Evolutionary conservation across 805 yeast species (phyloP).

Genomic region (Kodamaea hsintzibuensis): DNA sequence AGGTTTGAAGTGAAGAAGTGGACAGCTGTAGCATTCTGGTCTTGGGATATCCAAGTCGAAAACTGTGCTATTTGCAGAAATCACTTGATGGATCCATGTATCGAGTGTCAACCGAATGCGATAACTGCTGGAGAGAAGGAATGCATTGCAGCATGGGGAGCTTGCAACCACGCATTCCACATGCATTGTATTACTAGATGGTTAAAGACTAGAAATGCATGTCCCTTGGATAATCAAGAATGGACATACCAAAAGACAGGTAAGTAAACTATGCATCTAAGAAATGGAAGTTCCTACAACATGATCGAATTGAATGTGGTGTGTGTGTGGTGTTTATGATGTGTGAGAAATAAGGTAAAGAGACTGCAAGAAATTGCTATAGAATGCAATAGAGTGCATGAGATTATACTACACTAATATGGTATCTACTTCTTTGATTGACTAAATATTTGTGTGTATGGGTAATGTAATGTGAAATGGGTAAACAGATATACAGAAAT

Average conservation of each 20-base stretch:
- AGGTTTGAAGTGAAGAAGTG: slow-evolving; percentile 93
- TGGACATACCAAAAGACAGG: slow-evolving; percentile 80
- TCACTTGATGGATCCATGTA: slow-evolving; percentile 97
- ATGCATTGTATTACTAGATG: slow-evolving; percentile 94
- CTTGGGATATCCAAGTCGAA: slow-evolving; percentile 96
- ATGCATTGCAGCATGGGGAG: slow-evolving; percentile 97
- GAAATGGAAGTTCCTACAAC: no score
- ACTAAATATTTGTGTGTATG: not conserved
- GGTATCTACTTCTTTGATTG: not conserved
- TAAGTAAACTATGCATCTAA: no score
- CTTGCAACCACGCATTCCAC: slow-evolving; percentile 98
- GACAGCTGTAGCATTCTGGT: slow-evolving; percentile 99
- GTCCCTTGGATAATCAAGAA: slow-evolving; percentile 93
- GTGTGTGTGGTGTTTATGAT: not conserved
- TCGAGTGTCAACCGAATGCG: slow-evolving; percentile 89
- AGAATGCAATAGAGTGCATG: not conserved
- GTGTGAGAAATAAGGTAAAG: not conserved
- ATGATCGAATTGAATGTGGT: no score
- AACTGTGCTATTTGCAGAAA: slow-evolving; percentile 98
- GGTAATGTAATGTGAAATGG: slow-evolving; percentile 2
- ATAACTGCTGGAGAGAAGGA: slow-evolving; percentile 61
- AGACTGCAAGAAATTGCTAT: not conserved
- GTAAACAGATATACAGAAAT: not conserved
- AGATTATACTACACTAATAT: not conserved
- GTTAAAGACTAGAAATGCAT: slow-evolving; percentile 92